Conservation (phyloP, 257 asterid species). For the Solanum phureja region DNA sequence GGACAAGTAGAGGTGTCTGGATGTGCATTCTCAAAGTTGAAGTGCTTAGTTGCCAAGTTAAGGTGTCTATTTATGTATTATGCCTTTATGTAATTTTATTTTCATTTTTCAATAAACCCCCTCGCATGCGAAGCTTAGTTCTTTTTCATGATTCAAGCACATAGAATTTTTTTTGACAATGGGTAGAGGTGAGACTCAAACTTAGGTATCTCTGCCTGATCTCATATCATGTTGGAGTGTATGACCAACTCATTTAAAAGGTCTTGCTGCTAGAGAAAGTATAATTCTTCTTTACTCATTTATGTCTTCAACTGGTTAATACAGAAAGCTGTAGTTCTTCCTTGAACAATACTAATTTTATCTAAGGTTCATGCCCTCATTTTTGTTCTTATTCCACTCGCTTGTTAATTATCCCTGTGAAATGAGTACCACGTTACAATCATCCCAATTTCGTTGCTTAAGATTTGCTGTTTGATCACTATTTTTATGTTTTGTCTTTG, state of each 20-base stretch:
- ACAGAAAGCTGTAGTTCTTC: background rate
- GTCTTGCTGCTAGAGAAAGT: background rate
- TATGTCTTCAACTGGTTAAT: background rate
- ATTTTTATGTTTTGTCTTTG: background rate
- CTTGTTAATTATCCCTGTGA: background rate
- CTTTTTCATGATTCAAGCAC: background rate
- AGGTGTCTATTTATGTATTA: background rate
- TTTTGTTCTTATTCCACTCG: background rate
- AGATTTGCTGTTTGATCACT: background rate
- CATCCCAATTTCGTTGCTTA: background rate
- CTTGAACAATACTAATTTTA: background rate
- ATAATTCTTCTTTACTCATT: background rate
- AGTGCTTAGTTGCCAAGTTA: background rate
- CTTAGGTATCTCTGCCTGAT: accelerated
- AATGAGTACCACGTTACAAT: background rate
- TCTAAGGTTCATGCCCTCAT: background rate
- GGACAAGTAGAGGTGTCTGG: background rate
- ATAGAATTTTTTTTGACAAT: background rate
- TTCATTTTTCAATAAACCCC: background rate
- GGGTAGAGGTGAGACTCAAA: background rate
- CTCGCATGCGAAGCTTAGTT: background rate
- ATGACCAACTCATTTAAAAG: background rate
- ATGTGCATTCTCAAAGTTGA: background rate
- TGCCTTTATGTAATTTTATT: background rate
- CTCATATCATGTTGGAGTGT: background rate